Percentiles rank a stretch among this genome's conserved stretches.
Evolutionary conservation across 257 asterid species (phyloP).

Genomic region (Plantago major): DNA sequence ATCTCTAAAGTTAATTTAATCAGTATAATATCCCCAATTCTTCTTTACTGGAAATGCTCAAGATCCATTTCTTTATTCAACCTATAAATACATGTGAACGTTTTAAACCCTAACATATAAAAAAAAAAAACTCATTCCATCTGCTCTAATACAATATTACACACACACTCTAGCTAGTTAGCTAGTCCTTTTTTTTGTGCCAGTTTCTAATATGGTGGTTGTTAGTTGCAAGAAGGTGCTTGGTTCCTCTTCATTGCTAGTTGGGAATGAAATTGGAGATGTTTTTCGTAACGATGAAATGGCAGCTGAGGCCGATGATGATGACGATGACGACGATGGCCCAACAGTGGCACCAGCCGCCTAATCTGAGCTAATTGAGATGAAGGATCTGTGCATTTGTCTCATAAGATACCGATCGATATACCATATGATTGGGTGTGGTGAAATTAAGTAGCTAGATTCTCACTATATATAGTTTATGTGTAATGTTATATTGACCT

Average conservation of each 20-base stretch:
- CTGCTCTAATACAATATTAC: too few relatives aligned
- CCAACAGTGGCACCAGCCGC: background rate
- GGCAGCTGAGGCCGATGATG: background rate
- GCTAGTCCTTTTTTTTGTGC: too few relatives aligned
- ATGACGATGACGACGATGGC: constrained; percentile 8
- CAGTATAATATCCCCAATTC: background rate
- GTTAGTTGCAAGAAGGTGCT: background rate
- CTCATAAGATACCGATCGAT: background rate
- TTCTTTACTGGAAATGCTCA: background rate
- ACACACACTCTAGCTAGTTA: too few relatives aligned
- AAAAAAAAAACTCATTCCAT: background rate
- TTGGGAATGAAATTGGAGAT: background rate
- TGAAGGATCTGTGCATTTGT: background rate
- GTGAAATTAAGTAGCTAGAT: background rate
- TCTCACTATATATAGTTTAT: background rate
- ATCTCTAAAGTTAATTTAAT: background rate
- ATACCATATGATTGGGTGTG: background rate
- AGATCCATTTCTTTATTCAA: background rate
- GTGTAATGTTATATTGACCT: background rate
- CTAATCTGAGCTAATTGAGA: background rate
- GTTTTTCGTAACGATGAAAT: background rate
- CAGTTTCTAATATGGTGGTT: background rate
- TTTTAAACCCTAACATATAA: constrained; percentile 1
- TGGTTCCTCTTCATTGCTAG: background rate
- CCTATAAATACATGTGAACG: background rate